Evolutionary conservation across 1,284 basidiomycete genomes (phyloP).

Genomic region (Pulveroboletus sp.): DNA sequence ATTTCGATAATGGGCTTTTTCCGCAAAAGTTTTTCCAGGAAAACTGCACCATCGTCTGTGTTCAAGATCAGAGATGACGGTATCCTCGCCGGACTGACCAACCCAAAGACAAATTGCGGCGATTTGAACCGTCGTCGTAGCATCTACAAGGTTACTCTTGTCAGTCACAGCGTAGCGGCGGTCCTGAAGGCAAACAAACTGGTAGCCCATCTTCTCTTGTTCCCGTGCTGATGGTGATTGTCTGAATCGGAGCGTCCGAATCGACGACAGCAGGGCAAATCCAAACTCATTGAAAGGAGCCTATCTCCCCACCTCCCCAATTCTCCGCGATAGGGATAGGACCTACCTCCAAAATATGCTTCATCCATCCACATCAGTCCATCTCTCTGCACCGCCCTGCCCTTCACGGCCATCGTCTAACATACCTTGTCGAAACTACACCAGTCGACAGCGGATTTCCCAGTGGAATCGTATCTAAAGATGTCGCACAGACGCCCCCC

Average conservation of each 20-base stretch:
- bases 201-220: no score
- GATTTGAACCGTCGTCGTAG: no score
- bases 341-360: conserved; percentile 4
- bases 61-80: no score
- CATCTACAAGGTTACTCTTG: no score
- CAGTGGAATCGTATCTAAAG: background rate
- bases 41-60: no score
- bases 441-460: conserved; percentile 8
- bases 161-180: no score
- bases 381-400: conserved; percentile 2
- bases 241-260: no score
- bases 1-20: background rate
- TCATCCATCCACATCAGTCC: conserved; percentile 6
- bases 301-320: conserved; percentile 5
- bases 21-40: no score
- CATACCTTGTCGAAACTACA: background rate
- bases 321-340: conserved; percentile 10
- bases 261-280: conserved; percentile 23
- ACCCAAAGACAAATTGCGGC: no score
- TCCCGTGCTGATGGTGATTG: no score
- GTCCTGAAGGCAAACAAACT: no score
- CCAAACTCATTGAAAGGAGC: conserved; percentile 6
- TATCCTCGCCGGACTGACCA: no score
- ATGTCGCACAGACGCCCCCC: conserved; percentile 9
- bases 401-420: background rate